Conservation (phyloP, 2,329 filamentous ascomycete species). For the Pleoardoris graminearum region DNA sequence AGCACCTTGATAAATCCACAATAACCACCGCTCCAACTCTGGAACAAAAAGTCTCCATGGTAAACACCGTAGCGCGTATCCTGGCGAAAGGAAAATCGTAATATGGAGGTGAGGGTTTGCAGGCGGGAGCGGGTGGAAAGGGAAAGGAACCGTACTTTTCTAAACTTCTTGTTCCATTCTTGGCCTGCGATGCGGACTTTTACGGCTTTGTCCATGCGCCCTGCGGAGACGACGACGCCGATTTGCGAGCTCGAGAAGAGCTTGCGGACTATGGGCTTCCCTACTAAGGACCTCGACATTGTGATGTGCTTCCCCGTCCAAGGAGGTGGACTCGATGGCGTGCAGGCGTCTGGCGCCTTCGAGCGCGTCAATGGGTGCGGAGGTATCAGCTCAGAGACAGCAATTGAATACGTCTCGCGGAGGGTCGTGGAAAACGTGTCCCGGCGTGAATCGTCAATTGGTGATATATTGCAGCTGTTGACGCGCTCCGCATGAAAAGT, state of each 20-base stretch:
- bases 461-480: constrained; percentile 1
- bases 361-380: constrained; percentile 11
- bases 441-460: constrained; percentile 17
- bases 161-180: constrained; percentile 71
- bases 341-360: constrained; percentile 15
- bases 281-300: constrained; percentile 33
- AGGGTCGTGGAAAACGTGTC: neutral
- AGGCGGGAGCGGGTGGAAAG: neutral
- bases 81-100: neutral
- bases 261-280: constrained; percentile 31
- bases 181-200: constrained; percentile 74
- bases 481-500: constrained; percentile 25
- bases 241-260: constrained; percentile 36
- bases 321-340: constrained; percentile 15
- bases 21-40: too few relatives aligned
- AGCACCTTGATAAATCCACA: too few relatives aligned
- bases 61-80: too few relatives aligned
- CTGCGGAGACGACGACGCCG: constrained; percentile 76
- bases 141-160: constrained; percentile 61
- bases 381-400: constrained; percentile 5
- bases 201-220: constrained; percentile 76
- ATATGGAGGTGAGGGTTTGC: too few relatives aligned
- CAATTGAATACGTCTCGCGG: constrained; percentile 26
- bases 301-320: constrained; percentile 11
- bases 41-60: too few relatives aligned